Evolutionary conservation across 495 filamentous ascomycete species (phyloP), one percentile per base, ranked within the genome.

Genomic region (Aspergillus diversus): DNA sequence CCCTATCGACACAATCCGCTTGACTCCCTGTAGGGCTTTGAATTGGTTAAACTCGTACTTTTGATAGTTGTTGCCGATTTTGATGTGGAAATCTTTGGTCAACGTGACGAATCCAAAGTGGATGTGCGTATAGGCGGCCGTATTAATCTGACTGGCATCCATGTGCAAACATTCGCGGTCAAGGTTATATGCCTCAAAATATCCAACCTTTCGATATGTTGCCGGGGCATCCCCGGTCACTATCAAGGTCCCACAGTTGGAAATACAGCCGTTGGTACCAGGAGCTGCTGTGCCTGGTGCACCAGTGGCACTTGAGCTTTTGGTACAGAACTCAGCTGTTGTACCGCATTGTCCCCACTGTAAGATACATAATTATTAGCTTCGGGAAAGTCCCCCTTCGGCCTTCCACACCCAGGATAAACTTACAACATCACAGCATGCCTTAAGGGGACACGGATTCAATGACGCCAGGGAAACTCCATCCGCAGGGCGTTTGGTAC

Each of bases 291-390:
- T 80, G 5, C 80, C 81, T 0, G 81, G 80, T 2, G 70, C 61
- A 56, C 74, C 68, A 7, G 67, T 73, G 16, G 32, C 46, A n/a
- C n/a, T n/a, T n/a, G n/a, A n/a, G 7, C 67, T 64, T 7, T 65
- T 65, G 8, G 60, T 72, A 64, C 84, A 86, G 59, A 83, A 85
- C 0, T 85, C 81, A 0, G 17, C 27, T 0, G 73, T 81, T 7
- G 66, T 82, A 15, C 84, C 84, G 58, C 83, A 85, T 35, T 67
- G 63, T 4, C 70, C 70, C 60, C 63, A 72, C n/a, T n/a, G n/a
- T n/a, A n/a, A n/a, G n/a, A n/a, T n/a, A n/a, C n/a, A n/a, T n/a
- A n/a, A n/a, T n/a, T n/a, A n/a, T n/a, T n/a, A n/a, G n/a, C n/a
- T n/a, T n/a, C n/a, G n/a, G n/a, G n/a, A n/a, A n/a, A n/a, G n/a